These are phyloP conservation scores for Populus pruinosa DNA, from an alignment of 345 rosid species.

Conservation along the genomic window DNA sequence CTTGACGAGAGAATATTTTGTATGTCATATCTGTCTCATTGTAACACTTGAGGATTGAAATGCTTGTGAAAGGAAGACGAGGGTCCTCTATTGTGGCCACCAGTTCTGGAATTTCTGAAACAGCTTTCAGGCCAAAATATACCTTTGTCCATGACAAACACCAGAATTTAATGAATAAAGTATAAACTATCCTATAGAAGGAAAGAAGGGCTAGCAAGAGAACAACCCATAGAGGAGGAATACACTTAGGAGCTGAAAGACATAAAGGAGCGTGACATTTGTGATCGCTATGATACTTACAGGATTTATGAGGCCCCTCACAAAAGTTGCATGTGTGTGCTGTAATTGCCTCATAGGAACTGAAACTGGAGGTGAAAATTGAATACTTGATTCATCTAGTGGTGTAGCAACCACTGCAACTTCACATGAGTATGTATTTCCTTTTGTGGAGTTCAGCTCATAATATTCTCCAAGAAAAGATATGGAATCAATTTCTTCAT, in stretches of 20 bases:
- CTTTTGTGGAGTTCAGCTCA: slow-evolving; percentile 73
- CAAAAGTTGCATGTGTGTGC: slow-evolving; percentile 90
- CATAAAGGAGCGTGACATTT: background rate
- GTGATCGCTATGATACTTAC: slow-evolving; percentile 39
- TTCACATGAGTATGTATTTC: slow-evolving; percentile 59
- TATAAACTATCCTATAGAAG: background rate
- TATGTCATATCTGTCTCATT: slow-evolving; percentile 51
- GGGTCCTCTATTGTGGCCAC: slow-evolving; percentile 85
- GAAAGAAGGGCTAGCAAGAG: background rate
- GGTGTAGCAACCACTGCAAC: slow-evolving; percentile 77
- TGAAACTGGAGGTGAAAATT: slow-evolving; percentile 56
- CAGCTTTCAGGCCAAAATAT: slow-evolving; percentile 62
- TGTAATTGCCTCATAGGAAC: slow-evolving; percentile 76
- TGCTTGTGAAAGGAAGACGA: slow-evolving; percentile 70
- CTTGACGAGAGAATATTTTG: slow-evolving; percentile 72
- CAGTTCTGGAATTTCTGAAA: slow-evolving; percentile 64
- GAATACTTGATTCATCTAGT: slow-evolving; percentile 67
- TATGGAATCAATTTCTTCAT: slow-evolving; percentile 64
- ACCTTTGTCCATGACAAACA: slow-evolving; percentile 41
- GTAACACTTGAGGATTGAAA: slow-evolving; percentile 64
- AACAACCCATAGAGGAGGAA: background rate
- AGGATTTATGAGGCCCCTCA: slow-evolving; percentile 80
- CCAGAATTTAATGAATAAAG: slow-evolving; percentile 6
- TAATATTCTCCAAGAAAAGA: slow-evolving; percentile 56
- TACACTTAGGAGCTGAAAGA: background rate